Conservation (phyloP, 306 rosid genomes). For the Senna tora region DNA sequence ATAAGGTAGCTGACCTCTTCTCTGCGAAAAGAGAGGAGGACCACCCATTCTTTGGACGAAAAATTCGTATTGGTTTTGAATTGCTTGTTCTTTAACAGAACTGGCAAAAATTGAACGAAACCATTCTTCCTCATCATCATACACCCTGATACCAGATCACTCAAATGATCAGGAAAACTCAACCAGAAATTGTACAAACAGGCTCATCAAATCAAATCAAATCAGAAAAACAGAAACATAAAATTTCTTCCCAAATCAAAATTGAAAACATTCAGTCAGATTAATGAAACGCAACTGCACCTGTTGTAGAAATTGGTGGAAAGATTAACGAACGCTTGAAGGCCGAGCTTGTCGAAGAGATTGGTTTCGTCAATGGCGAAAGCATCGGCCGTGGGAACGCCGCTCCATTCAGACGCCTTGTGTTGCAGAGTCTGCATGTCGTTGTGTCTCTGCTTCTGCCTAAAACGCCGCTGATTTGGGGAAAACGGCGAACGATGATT, state of each 20-base stretch:
- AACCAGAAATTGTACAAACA: neutral
- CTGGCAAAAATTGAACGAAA: constrained; percentile 71
- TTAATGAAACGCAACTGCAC: neutral
- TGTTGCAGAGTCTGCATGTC: constrained; percentile 73
- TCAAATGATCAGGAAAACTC: neutral
- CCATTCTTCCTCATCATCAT: constrained; percentile 84
- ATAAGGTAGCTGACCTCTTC: constrained; percentile 58
- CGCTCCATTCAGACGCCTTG: constrained; percentile 87
- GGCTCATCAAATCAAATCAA: neutral
- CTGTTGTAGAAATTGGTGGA: constrained; percentile 91
- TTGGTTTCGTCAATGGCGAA: constrained; percentile 74
- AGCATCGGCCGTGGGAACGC: constrained; percentile 58
- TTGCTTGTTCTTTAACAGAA: constrained; percentile 71
- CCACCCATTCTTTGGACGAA: constrained; percentile 91
- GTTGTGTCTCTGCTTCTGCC: neutral
- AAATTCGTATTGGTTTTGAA: constrained; percentile 86
- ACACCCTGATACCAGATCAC: constrained; percentile 53
- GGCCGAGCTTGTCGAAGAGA: constrained; percentile 69
- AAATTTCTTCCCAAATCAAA: neutral
- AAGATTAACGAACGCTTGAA: constrained; percentile 69
- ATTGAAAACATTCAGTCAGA: neutral
- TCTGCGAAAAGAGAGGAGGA: constrained; percentile 77
- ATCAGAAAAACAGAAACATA: neutral
- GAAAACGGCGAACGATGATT: neutral
- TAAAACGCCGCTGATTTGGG: neutral